phyloP scores from a whole-genome alignment of 2,329 filamentous ascomycete species.

The Exophiala viscosa region DNA sequence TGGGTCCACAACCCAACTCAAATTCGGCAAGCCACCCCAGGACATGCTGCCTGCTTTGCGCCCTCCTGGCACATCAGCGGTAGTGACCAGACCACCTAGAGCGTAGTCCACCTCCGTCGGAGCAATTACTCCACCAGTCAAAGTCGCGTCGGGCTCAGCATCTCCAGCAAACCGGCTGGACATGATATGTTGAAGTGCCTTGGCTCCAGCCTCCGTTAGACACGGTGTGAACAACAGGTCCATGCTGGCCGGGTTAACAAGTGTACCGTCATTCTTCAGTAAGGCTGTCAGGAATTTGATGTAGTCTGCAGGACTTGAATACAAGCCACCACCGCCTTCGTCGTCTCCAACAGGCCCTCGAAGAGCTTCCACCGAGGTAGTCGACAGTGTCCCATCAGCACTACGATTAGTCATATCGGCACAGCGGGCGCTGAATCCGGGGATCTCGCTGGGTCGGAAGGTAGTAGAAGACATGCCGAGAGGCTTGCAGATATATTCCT shows the following conservation, averaged over 20 bases:
- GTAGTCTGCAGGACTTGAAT: slow-evolving; percentile 30
- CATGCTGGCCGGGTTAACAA: slow-evolving; percentile 5
- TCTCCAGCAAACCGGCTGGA: too few species aligned
- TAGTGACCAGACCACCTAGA: too few species aligned
- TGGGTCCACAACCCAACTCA: too few species aligned
- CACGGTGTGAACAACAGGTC: too few species aligned
- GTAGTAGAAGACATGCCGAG: slow-evolving; percentile 42
- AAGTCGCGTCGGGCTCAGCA: too few species aligned
- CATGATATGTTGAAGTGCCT: too few species aligned
- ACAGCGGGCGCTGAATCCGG: slow-evolving; percentile 34
- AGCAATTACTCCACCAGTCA: too few species aligned
- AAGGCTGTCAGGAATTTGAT: slow-evolving; percentile 32
- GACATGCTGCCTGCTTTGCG: too few species aligned
- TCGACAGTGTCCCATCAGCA: slow-evolving; percentile 35
- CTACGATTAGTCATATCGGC: slow-evolving; percentile 41
- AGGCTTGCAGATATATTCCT: slow-evolving; percentile 43
- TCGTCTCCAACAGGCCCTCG: slow-evolving; percentile 38
- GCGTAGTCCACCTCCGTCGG: too few species aligned
- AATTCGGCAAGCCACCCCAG: too few species aligned
- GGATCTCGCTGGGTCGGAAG: slow-evolving; percentile 40
- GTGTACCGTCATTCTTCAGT: slow-evolving; percentile 30
- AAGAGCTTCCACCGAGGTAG: slow-evolving; percentile 22
- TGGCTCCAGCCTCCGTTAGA: too few species aligned
- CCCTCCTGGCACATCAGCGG: too few species aligned
- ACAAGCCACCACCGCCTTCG: slow-evolving; percentile 46